phyloP scores from a whole-genome alignment of 1,284 basidiomycete species.

The Naganishia sp. region DNA sequence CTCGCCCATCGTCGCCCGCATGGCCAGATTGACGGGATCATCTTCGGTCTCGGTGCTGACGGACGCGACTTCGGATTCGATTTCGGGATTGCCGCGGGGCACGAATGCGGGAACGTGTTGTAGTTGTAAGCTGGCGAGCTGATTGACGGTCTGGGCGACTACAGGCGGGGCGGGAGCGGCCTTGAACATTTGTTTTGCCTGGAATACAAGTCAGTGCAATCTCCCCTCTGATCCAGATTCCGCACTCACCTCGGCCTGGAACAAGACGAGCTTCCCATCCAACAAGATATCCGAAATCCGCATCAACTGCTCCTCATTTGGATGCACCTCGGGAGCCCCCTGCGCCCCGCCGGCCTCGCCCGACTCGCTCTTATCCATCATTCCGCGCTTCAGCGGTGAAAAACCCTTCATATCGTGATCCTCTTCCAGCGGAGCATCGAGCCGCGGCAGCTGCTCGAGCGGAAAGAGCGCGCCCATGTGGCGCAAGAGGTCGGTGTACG shows the following conservation, averaged over 20 bases:
- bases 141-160: no score
- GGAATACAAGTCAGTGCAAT: background rate
- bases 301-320: constrained; percentile 94
- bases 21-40: constrained; percentile 75
- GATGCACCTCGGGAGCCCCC: constrained; percentile 64
- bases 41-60: constrained; percentile 73
- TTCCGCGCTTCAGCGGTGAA: constrained; percentile 68
- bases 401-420: constrained; percentile 89
- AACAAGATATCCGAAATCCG: constrained; percentile 80
- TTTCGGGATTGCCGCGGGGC: background rate
- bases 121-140: background rate
- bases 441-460: constrained; percentile 62
- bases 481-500: constrained; percentile 69
- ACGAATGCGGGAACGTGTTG: background rate
- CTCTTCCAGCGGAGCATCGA: constrained; percentile 76
- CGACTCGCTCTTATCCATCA: constrained; percentile 45
- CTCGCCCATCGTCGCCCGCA: constrained; percentile 63
- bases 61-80: constrained; percentile 62
- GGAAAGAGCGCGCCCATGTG: constrained; percentile 72
- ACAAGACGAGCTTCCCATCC: constrained; percentile 62
- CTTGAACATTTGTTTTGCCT: constrained; percentile 16
- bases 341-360: constrained; percentile 7
- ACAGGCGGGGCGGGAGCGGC: no score
- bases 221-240: background rate
- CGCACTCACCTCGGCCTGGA: constrained; percentile 16